These are phyloP conservation scores for Colletotrichum euphorbiae DNA, from an alignment of 2,329 filamentous ascomycete species.

Conservation along the genomic window DNA sequence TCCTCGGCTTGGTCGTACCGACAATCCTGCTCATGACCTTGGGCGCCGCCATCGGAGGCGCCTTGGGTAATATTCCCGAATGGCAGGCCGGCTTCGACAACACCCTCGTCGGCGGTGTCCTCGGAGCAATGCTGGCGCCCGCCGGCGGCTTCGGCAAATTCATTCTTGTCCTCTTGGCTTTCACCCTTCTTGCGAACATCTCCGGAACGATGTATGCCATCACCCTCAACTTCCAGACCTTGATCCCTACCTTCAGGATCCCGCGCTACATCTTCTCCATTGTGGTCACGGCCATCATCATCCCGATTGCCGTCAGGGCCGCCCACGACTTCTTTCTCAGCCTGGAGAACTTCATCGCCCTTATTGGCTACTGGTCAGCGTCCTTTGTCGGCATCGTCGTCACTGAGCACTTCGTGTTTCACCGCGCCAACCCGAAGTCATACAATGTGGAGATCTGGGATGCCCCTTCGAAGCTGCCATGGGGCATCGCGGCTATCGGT, in stretches of 20 bases:
- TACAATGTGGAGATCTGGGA: slow-evolving; percentile 60
- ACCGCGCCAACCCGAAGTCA: slow-evolving; percentile 52
- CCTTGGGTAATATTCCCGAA: slow-evolving; percentile 45
- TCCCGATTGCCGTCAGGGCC: slow-evolving; percentile 55
- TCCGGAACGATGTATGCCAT: slow-evolving; percentile 54
- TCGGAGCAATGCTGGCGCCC: slow-evolving; percentile 48
- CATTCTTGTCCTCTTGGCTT: slow-evolving; percentile 51
- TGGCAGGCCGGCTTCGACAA: slow-evolving; percentile 47
- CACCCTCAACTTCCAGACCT: slow-evolving; percentile 54
- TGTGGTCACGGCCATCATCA: slow-evolving; percentile 53
- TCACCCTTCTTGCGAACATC: slow-evolving; percentile 53
- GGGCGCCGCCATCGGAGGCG: slow-evolving; percentile 55
- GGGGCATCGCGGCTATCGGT: slow-evolving; percentile 55
- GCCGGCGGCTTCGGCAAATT: slow-evolving; percentile 51
- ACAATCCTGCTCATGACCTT: slow-evolving; percentile 51
- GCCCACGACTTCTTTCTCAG: slow-evolving; percentile 54
- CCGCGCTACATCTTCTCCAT: slow-evolving; percentile 56
- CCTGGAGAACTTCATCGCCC: slow-evolving; percentile 57
- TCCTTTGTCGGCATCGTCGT: slow-evolving; percentile 55
- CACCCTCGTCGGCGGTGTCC: slow-evolving; percentile 48
- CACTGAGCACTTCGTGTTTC: slow-evolving; percentile 57
- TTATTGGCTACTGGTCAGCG: slow-evolving; percentile 60
- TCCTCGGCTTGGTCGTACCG: slow-evolving; percentile 61
- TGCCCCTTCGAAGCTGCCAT: slow-evolving; percentile 53
- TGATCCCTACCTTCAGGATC: slow-evolving; percentile 51